A percentile compares a stretch with the other conserved stretches of the same genome.
Conservation (phyloP, 345 rosid genomes). For the Salix viminalis region DNA sequence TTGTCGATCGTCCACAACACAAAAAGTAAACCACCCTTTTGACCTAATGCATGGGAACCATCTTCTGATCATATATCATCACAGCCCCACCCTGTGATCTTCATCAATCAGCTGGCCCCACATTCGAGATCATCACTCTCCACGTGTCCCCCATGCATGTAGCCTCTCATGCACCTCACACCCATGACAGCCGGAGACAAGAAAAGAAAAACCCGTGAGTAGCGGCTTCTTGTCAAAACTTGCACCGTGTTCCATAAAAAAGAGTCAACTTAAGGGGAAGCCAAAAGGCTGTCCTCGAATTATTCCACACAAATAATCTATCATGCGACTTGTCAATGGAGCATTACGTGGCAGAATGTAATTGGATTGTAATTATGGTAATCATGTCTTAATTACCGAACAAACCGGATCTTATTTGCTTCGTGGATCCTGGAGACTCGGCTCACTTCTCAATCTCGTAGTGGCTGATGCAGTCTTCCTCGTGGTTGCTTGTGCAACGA, state of each 20-base stretch:
- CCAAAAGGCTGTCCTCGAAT: not conserved
- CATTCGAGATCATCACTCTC: not conserved
- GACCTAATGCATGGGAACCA: too few relatives aligned
- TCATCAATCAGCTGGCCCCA: not conserved
- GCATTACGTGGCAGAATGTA: not conserved
- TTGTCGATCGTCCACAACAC: too few relatives aligned
- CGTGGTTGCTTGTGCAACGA: too few relatives aligned
- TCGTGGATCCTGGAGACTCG: too few relatives aligned
- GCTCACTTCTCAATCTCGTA: too few relatives aligned
- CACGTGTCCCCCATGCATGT: not conserved
- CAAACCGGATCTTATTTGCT: too few relatives aligned
- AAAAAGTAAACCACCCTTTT: too few relatives aligned
- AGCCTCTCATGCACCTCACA: not conserved
- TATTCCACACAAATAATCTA: not conserved
- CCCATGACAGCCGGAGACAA: not conserved
- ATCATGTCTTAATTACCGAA: too few relatives aligned
- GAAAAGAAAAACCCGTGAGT: not conserved
- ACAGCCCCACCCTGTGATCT: not conserved
- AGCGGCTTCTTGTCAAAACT: not conserved
- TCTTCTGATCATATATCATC: not conserved
- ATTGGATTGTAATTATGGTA: not conserved
- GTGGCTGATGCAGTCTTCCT: too few relatives aligned
- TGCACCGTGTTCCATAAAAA: not conserved
- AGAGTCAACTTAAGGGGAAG: not conserved
- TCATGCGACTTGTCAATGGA: not conserved